A percentile compares a stretch with the other conserved stretches of the same genome.
These are phyloP conservation scores for Candida endomychidarum DNA, from an alignment of 805 yeast species.

Conservation along the genomic window DNA sequence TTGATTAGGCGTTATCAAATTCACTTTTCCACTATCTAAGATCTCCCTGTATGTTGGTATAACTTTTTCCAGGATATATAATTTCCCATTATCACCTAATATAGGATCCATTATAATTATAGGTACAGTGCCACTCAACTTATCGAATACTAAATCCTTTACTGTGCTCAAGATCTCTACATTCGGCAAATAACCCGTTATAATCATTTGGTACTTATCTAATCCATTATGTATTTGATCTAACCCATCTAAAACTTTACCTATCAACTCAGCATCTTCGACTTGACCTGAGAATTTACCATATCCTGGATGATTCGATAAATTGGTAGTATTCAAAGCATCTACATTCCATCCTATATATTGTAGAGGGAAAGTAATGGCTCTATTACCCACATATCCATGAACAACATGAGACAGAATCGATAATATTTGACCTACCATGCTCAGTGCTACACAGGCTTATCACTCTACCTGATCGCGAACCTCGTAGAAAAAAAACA, in stretches of 20 bases:
- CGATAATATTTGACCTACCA: conserved; percentile 36
- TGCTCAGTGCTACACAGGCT: too few species aligned
- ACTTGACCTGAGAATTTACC: conserved; percentile 53
- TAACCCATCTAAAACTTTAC: conserved; percentile 31
- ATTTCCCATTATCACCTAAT: conserved; percentile 82
- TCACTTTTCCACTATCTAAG: conserved; percentile 43
- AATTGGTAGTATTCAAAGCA: conserved; percentile 61
- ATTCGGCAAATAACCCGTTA: conserved; percentile 80
- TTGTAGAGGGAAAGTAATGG: conserved; percentile 65
- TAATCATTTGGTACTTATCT: conserved; percentile 54
- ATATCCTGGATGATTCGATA: conserved; percentile 72
- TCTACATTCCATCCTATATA: conserved; percentile 71
- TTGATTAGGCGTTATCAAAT: conserved; percentile 69
- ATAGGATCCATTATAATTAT: conserved; percentile 86
- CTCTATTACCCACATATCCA: conserved; percentile 72
- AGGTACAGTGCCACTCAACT: conserved; percentile 21
- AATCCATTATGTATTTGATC: conserved; percentile 33
- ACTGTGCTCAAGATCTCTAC: conserved; percentile 45
- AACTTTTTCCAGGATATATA: conserved; percentile 67
- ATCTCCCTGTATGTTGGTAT: conserved; percentile 52
- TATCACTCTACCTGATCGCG: too few species aligned
- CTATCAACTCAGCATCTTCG: conserved; percentile 32
- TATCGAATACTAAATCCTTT: conserved; percentile 22
- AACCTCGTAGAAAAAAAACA: background rate
- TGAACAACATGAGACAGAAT: conserved; percentile 72